Conservation (phyloP, 2,329 filamentous ascomycete genomes). For the Aspergillus sp. region DNA sequence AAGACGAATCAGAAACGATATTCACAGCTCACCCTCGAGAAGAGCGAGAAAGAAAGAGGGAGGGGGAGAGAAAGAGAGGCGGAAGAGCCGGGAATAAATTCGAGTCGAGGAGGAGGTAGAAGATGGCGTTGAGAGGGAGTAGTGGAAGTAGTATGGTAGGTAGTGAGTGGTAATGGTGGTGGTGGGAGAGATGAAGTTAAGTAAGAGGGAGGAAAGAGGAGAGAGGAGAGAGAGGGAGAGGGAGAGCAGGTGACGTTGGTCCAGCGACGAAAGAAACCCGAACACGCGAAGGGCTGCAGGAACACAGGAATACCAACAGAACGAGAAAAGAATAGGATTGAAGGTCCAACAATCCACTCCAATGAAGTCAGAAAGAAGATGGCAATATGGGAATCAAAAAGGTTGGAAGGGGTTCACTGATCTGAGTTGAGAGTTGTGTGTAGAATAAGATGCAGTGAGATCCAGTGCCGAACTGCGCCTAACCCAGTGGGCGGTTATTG, state of each 20-base stretch:
- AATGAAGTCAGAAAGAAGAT: slow-evolving; percentile 1
- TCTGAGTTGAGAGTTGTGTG: no score
- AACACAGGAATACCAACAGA: slow-evolving; percentile 18
- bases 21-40: neutral
- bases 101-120: neutral
- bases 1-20: slow-evolving; percentile 2
- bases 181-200: neutral
- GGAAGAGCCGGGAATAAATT: slow-evolving; percentile 5
- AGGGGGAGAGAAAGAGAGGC: neutral
- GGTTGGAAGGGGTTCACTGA: neutral
- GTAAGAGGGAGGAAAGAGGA: slow-evolving; percentile 7
- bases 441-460: neutral
- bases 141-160: slow-evolving; percentile 10
- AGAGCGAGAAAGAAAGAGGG: neutral
- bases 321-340: slow-evolving; percentile 11
- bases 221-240: slow-evolving; percentile 10
- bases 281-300: slow-evolving; percentile 24
- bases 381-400: slow-evolving; percentile 5
- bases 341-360: neutral
- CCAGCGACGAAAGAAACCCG: slow-evolving; percentile 21
- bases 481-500: slow-evolving; percentile 7
- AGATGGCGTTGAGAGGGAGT: slow-evolving; percentile 5
- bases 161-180: slow-evolving; percentile 3
- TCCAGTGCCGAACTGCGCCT: slow-evolving; percentile 1
- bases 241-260: slow-evolving; percentile 26